Evolutionary conservation across 306 rosid species (phyloP), one percentile per base, ranked within the genome.

Genomic region (Canavalia gladiata): DNA sequence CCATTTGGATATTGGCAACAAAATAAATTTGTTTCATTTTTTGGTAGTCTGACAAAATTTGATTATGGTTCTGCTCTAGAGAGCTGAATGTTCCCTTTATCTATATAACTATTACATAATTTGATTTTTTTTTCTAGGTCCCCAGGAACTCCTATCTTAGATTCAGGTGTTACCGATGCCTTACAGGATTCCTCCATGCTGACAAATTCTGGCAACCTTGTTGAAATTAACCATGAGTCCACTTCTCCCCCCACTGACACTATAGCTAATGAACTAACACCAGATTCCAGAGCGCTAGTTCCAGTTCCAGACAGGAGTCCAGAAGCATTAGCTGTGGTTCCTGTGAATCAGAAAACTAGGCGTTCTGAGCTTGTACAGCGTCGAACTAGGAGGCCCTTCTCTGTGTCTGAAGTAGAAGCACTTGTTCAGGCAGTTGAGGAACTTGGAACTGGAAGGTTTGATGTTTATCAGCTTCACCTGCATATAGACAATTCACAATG

Each of bases 381-480:
- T 82, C 91, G 99, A 84, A 87, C 90, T 8, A 90, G 99, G 83
- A 88, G 99, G 76, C 99, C 99, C 4, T 95, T 95, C 81, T 89
- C 99, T 75, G 99, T 93, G 29, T 78, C 93, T 47, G 98, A 95
- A 86, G 99, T 95, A 39, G 98, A 95, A 89, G 95, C 97, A 46
- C 88, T 95, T 76, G 98, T 95, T 73, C 83, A 91, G 49, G 97
- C 97, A 3, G 98, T 95, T 55, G 99, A 93, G 88, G 97, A 95
- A 56, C 92, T 93, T 18, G 99, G 99, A 83, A 95, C 98, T 8
- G 99, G 99, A 87, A 95, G 99, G 99, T 95, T 52, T 49, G 88
- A 30, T 87, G 25, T 46, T 75, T 49, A 31, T 70, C 55, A 31
- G 59, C 72, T 62, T 78, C 63, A 39, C 54, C 29, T 42, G 3